Conservation (phyloP, 768 basidiomycete genomes). For the Coprinopsis cinerea region DNA sequence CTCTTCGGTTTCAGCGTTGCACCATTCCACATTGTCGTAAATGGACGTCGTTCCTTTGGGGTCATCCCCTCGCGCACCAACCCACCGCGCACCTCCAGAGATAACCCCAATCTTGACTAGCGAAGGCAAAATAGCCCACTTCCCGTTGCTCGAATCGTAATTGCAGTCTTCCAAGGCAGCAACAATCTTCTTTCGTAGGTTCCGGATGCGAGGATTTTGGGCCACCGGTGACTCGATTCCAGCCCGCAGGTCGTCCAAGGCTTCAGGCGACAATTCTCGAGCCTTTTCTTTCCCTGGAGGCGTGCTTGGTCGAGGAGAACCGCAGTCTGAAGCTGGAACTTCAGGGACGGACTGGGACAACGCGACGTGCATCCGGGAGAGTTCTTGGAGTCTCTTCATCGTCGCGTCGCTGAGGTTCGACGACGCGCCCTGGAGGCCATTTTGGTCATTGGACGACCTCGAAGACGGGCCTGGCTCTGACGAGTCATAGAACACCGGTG, state of each 20-base stretch:
- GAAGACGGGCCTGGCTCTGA: background rate
- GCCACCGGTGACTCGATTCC: constrained; percentile 4
- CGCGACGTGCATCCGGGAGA: constrained; percentile 8
- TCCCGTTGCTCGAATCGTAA: constrained; percentile 36
- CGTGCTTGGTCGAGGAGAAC: background rate
- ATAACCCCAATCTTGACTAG: constrained; percentile 36
- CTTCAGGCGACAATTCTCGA: background rate
- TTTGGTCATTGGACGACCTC: background rate
- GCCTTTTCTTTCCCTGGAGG: background rate
- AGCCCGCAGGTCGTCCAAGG: background rate
- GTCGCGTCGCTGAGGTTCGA: constrained; percentile 5
- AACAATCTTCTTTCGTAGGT: constrained; percentile 26
- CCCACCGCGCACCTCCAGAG: constrained; percentile 29
- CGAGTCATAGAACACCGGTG: constrained; percentile 7
- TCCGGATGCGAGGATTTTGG: constrained; percentile 19
- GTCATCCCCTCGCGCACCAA: constrained; percentile 18
- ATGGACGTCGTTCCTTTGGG: background rate
- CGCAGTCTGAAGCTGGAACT: background rate
- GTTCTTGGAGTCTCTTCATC: constrained; percentile 3
- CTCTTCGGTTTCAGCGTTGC: constrained; percentile 37
- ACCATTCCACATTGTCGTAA: constrained; percentile 26
- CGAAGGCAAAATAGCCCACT: constrained; percentile 39
- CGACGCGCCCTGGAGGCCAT: background rate
- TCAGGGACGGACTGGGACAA: constrained; percentile 2
- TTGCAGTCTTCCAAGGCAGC: constrained; percentile 29